Evolutionary conservation across 2,329 filamentous ascomycete species (phyloP), one percentile per base, ranked within the genome.

Genomic region (Immersiporthe knoxdaviesiana): DNA sequence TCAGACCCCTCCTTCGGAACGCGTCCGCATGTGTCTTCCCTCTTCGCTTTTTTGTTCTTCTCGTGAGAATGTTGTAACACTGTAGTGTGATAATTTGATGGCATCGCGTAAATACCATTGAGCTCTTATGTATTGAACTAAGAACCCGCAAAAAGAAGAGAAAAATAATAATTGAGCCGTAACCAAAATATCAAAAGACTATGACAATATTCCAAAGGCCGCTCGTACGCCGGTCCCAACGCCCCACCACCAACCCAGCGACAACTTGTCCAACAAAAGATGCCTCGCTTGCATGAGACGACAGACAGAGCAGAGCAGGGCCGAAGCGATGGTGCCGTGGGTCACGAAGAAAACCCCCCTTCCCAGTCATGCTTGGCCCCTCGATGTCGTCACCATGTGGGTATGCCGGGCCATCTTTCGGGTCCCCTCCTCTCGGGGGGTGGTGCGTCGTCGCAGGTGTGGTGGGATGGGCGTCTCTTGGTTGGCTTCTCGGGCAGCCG

Each of bases 401-500:
- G 24, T 56, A 16, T 30, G 11, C 24, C 5, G 24, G 27, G 3
- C 18, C 44, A 47, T 6, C 44, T 21, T 47, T n/a, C n/a, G 44
- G 27, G 24, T 56, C 27, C 5, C 1, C 35, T 35, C n/a, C n/a
- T n/a, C n/a, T n/a, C n/a, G n/a, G n/a, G n/a, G n/a, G n/a, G n/a
- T 30, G 24, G 44, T 47, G 44, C 4, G 52, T 56, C 4, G 52
- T 56, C 50, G 50, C n/a, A 54, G 52, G 52, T 56, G 52, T 3
- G 52, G 24, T 65, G 24, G 60, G 59, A 30, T 32, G 59, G 50
- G 44, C 63, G 47, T 41, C 56, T 58, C 58, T 50, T 61, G 64
- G 59, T 67, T 69, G 64, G 64, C 64, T 67, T 59, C 64, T 69
- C 68, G 68, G 68, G 63, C 68, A 67, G 50, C 66, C 56, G 63